Evolutionary conservation across 2,329 filamentous ascomycete species (phyloP), one percentile per base, ranked within the genome.

Genomic region (Colletotrichum chlorophyti): DNA sequence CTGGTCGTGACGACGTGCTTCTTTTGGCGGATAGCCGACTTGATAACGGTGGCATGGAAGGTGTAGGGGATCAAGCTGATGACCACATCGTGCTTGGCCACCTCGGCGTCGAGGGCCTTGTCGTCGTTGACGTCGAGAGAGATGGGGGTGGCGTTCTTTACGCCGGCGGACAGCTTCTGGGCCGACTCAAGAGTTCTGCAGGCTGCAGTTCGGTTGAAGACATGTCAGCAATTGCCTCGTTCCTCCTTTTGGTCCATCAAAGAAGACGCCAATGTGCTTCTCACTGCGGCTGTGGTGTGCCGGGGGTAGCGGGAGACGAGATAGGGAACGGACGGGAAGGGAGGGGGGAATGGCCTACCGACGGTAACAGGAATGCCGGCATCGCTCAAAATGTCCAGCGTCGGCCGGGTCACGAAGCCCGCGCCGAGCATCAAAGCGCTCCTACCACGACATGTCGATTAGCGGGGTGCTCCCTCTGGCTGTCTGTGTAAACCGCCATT

Each of bases 1-100:
- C 87, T 92, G 26, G 94, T 97, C 58, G 94, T 97, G 70, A 98
- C 93, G 61, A 98, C 93, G 80, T 98, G 81, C 84, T 94, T 97
- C 90, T 97, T 97, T 69, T 89, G 85, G 69, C 89, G 86, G 78
- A 98, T 97, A 63, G 93, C 94, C 31, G 90, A 88, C 84, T 96
- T 94, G 85, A 97, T 96, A 69, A 97, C 93, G 53, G 84, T 82
- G 41, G 89, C 91, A 76, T 96, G 93, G 84, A 87, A 91, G 60
- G 87, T 96, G 80, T 97, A 98, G 47, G 94, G 94, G 68, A 98
- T 97, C 76, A 98, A 75, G 70, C 80, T 86, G 73, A 93, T 90
- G 72, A 90, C 87, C 10, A 96, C 78, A 72, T 95, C 90, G 72
- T 90, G 83, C 82, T 96, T 87, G 70, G 83, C 87, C 59, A 97